These are phyloP conservation scores for Trametes coccinea DNA, from an alignment of 768 basidiomycete species.

Conservation along the genomic window DNA sequence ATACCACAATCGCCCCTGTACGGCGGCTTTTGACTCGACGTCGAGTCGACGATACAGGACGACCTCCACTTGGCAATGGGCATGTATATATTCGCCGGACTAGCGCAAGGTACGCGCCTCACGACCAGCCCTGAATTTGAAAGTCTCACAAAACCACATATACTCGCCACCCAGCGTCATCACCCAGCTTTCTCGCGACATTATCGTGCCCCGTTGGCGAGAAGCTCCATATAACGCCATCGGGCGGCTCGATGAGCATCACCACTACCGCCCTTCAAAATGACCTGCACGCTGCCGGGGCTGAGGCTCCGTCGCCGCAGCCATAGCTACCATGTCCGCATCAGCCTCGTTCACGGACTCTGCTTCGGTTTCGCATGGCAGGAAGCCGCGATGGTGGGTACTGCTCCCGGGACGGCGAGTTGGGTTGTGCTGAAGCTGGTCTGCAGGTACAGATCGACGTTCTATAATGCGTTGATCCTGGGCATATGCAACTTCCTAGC, in stretches of 20 bases:
- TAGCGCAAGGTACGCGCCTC: too few relatives aligned
- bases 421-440: not conserved
- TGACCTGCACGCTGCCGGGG: not conserved
- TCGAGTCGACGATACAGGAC: too few relatives aligned
- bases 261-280: conserved; percentile 5
- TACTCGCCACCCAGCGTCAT: not conserved
- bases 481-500: conserved; percentile 14
- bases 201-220: not conserved
- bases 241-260: conserved; percentile 5
- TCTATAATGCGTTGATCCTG: conserved; percentile 14
- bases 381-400: conserved; percentile 12
- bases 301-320: not conserved
- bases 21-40: too few relatives aligned
- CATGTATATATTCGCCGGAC: not conserved
- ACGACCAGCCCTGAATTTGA: not conserved
- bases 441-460: conserved; percentile 10
- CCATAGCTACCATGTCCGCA: not conserved
- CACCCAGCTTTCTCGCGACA: not conserved
- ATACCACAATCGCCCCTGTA: too few relatives aligned
- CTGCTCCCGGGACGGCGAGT: not conserved
- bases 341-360: conserved; percentile 11
- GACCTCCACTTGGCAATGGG: not conserved
- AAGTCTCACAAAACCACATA: not conserved
- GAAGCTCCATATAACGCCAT: conserved; percentile 10
- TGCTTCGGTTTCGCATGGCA: conserved; percentile 3